Percentiles rank a stretch among this genome's conserved stretches.
These are phyloP conservation scores for Colletotrichum coccodes DNA, from an alignment of 2,329 filamentous ascomycete species.

Conservation along the genomic window DNA sequence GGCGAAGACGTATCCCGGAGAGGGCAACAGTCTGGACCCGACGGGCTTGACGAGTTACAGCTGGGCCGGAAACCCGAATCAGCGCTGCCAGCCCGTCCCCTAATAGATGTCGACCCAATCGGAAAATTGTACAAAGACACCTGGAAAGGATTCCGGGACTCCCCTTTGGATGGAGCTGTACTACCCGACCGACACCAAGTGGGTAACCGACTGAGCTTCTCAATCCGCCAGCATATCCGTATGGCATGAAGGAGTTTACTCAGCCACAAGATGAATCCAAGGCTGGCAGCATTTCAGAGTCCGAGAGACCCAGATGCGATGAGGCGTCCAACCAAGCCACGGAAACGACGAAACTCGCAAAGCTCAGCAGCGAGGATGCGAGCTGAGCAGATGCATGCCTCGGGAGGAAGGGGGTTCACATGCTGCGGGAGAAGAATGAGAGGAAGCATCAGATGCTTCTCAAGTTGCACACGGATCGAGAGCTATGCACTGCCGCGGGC, in stretches of 20 bases:
- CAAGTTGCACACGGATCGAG: neutral
- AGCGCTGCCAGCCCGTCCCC: neutral
- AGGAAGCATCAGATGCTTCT: slow-evolving; percentile 1
- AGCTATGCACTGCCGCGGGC: neutral
- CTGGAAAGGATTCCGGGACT: neutral
- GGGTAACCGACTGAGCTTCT: neutral
- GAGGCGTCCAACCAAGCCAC: neutral
- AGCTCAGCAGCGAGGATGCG: neutral
- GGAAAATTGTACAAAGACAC: neutral
- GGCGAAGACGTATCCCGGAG: neutral
- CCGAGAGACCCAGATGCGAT: neutral
- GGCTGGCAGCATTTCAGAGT: neutral
- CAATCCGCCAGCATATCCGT: neutral
- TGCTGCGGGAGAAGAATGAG: too few relatives aligned
- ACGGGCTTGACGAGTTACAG: neutral
- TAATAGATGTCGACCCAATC: neutral
- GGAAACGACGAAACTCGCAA: neutral
- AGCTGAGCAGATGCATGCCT: neutral
- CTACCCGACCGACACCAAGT: too few relatives aligned
- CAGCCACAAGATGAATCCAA: neutral
- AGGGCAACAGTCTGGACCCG: too few relatives aligned
- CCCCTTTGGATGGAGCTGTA: too few relatives aligned
- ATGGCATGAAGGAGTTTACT: neutral
- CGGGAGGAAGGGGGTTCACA: slow-evolving; percentile 4
- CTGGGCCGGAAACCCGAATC: too few relatives aligned